phyloP scores from a whole-genome alignment of 306 rosid genomes.

The Benincasa hispida region DNA sequence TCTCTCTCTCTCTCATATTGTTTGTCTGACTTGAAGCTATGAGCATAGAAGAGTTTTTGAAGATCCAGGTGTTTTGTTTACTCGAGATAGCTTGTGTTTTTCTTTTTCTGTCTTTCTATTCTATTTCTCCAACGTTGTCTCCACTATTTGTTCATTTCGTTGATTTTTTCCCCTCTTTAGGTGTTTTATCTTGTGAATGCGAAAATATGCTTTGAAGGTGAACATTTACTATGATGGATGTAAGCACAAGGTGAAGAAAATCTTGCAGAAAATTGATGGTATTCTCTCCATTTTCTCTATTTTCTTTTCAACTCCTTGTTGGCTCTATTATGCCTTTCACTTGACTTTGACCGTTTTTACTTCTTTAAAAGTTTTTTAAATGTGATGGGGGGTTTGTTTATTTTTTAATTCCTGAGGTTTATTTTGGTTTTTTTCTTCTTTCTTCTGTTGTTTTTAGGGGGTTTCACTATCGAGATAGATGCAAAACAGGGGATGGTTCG shows the following conservation, averaged over 20 bases:
- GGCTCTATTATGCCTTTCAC: neutral
- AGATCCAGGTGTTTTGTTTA: conserved; percentile 62
- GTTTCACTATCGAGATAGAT: conserved; percentile 71
- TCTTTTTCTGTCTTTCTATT: no score
- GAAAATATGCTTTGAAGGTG: conserved; percentile 92
- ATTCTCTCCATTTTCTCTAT: neutral
- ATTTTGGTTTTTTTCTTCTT: neutral
- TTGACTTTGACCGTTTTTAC: neutral
- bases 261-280: conserved; percentile 90
- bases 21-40: conserved; percentile 13
- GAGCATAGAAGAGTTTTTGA: conserved; percentile 82
- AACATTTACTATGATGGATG: conserved; percentile 97
- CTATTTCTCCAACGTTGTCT: neutral
- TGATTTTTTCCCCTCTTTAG: conserved; percentile 9
- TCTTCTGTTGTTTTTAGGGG: conserved; percentile 31
- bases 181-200: conserved; percentile 29
- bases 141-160: conserved; percentile 4
- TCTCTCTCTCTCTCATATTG: conserved; percentile 1
- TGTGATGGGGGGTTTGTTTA: neutral
- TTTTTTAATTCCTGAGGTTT: neutral
- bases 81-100: neutral
- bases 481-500: conserved; percentile 92
- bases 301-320: neutral
- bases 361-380: neutral
- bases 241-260: conserved; percentile 89